Base-by-base conservation (phyloP, 768 basidiomycete species). In the Rhodosporidiobolus sp. region DNA sequence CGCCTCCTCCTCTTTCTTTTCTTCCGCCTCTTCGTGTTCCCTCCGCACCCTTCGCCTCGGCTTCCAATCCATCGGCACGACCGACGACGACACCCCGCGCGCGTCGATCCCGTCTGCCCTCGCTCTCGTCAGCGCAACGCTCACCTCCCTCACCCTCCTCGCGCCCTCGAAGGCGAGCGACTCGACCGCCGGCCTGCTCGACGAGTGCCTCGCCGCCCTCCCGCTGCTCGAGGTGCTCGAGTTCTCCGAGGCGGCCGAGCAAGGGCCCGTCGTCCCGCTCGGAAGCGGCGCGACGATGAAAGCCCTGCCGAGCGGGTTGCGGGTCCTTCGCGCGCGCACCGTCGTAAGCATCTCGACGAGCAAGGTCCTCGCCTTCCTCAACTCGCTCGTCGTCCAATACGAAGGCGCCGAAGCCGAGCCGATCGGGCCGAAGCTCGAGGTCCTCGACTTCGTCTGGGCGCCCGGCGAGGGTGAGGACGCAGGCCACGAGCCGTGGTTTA, bases 61-160 rank as follows among this genome's bases (percentile, higher is more conserved):
- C 6, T 68, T 65, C 63, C 63, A 68, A 45, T 68, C 63, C 2
- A 61, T 68, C 58, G 72, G 71, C 22, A 26, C 55, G 6, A 63
- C 65, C 9, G 71, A 73, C 46, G 58, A 69, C 54, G 72, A 73
- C 34, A 73, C 67, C 19, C 72, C 72, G 0, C 46, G 63, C 20
- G 56, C 56, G 4, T 65, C 67, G 2, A 65, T 73, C 57, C 58
- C 67, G 8, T 8, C 50, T 20, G 72, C 72, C 17, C 32, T 73
- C 35, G 34, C 57, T 14, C 34, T 11, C 26, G 63, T 73, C 57
- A 35, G 48, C 28, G 26, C 52, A 20, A 38, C 57, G 24, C 45
- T 73, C 14, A 56, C 53, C 3, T 45, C 46, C 17, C 46, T 73
- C 30, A n/a, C 58, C 1, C 26, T 73, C 35, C 1, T 30, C 17